These are phyloP conservation scores for Coelastrella sp. DNA, from an alignment of 139 green algal species.

Conservation along the genomic window DNA sequence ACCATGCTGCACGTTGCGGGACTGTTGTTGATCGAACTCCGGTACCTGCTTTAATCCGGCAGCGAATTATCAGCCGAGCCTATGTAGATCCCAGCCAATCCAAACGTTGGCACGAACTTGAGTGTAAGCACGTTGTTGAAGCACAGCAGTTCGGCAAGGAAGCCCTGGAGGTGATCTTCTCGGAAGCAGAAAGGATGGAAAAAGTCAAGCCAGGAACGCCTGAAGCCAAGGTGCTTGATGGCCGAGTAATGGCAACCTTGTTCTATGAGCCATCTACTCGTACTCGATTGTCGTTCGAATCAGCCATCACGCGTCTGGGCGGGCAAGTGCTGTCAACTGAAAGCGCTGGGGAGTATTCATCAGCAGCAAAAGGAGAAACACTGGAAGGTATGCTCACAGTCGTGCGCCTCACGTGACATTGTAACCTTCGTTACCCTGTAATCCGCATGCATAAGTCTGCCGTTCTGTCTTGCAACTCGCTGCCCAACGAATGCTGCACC, in stretches of 20 bases:
- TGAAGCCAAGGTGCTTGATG: slow-evolving; percentile 81
- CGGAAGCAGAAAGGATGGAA: slow-evolving; percentile 87
- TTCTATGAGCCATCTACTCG: slow-evolving; percentile 99
- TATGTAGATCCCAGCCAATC: slow-evolving; percentile 28
- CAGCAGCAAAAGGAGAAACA: slow-evolving; percentile 98
- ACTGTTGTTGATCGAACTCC: background rate
- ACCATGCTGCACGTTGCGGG: background rate
- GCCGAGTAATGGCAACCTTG: slow-evolving; percentile 96
- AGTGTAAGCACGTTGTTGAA: slow-evolving; percentile 71
- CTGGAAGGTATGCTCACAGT: slow-evolving; percentile 87
- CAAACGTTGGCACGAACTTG: slow-evolving; percentile 53
- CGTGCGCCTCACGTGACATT: no score
- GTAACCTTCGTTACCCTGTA: no score
- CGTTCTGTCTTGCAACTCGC: no score
- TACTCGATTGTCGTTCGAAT: slow-evolving; percentile 97
- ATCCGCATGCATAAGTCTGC: no score
- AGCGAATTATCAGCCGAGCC: background rate
- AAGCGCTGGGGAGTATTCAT: slow-evolving; percentile 96
- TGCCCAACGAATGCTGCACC: no score
- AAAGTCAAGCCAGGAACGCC: slow-evolving; percentile 57
- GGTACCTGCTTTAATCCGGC: background rate
- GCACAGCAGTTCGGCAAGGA: slow-evolving; percentile 91
- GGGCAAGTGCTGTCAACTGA: slow-evolving; percentile 97
- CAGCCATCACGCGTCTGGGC: slow-evolving; percentile 93
- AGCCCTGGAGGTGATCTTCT: slow-evolving; percentile 90